These are phyloP conservation scores for Cephalotrichum gorgonifer DNA, from an alignment of 2,329 filamentous ascomycete genomes.

Conservation along the genomic window DNA sequence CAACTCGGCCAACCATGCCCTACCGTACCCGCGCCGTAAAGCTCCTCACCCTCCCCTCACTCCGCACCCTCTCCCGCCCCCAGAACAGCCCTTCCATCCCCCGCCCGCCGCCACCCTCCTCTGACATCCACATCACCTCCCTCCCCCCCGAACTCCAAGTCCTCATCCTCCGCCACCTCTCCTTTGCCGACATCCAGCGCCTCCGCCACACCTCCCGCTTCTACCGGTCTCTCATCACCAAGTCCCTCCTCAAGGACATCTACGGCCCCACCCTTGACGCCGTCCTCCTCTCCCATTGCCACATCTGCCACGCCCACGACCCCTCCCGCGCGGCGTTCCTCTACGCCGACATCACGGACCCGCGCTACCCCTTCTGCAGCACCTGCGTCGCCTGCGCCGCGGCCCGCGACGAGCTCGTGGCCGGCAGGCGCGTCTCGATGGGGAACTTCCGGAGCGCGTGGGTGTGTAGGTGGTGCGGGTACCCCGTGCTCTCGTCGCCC, in stretches of 20 bases:
- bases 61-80: not conserved
- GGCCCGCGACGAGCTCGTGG: conserved; percentile 19
- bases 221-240: conserved; percentile 23
- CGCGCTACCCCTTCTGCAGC: conserved; percentile 25
- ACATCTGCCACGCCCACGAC: conserved; percentile 24
- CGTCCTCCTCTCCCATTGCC: conserved; percentile 27
- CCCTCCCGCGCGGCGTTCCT: conserved; percentile 20
- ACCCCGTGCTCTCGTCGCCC: conserved; percentile 20
- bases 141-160: conserved; percentile 32
- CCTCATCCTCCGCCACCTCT: conserved; percentile 26
- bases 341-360: conserved; percentile 16
- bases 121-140: conserved; percentile 2
- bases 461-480: conserved; percentile 34
- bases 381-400: conserved; percentile 29
- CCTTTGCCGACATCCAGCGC: conserved; percentile 30
- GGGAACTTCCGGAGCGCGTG: conserved; percentile 22
- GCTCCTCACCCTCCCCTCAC: not conserved
- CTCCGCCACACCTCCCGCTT: conserved; percentile 28
- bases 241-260: conserved; percentile 22
- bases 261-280: conserved; percentile 13
- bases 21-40: not conserved
- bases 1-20: too few species aligned
- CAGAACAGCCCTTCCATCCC: not conserved
- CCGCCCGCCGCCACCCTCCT: not conserved
- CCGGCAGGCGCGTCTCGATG: conserved; percentile 26